Evolutionary conservation across 345 rosid genomes (phyloP).

Genomic region (Melaleuca quinquenervia): DNA sequence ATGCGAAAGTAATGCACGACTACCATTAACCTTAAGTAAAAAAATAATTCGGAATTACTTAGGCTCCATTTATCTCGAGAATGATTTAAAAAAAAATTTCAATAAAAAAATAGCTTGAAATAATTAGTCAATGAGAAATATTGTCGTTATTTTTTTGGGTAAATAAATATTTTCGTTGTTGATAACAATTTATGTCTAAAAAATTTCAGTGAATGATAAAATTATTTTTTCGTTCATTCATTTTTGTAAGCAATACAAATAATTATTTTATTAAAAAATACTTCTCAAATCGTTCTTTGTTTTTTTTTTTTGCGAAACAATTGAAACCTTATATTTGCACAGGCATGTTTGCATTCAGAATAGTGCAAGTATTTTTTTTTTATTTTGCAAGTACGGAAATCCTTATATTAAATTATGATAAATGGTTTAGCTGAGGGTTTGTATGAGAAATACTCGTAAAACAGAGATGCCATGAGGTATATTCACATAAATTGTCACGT

Average conservation of each 20-base stretch:
- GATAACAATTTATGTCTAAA: neutral
- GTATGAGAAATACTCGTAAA: neutral
- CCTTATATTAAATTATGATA: neutral
- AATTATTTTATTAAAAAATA: neutral
- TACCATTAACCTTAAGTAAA: too few species aligned
- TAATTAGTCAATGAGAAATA: neutral
- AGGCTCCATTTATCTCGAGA: neutral
- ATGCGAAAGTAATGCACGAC: too few species aligned
- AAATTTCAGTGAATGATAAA: fast-evolving
- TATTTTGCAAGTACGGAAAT: fast-evolving
- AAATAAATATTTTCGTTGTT: neutral
- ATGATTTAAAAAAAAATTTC: neutral
- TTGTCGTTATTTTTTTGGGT: neutral
- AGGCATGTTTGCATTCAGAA: neutral
- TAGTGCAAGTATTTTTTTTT: neutral
- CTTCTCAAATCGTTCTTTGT: neutral
- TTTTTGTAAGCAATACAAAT: neutral
- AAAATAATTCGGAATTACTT: neutral
- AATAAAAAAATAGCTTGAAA: neutral
- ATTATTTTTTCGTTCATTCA: neutral
- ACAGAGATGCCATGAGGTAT: neutral
- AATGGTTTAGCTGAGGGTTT: neutral
- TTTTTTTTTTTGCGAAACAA: too few species aligned
- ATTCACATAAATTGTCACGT: neutral
- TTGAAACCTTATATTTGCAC: too few species aligned